Evolutionary conservation across 495 filamentous ascomycete genomes (phyloP), one percentile per base, ranked within the genome.

Genomic region (Aspergillus bridgeri): DNA sequence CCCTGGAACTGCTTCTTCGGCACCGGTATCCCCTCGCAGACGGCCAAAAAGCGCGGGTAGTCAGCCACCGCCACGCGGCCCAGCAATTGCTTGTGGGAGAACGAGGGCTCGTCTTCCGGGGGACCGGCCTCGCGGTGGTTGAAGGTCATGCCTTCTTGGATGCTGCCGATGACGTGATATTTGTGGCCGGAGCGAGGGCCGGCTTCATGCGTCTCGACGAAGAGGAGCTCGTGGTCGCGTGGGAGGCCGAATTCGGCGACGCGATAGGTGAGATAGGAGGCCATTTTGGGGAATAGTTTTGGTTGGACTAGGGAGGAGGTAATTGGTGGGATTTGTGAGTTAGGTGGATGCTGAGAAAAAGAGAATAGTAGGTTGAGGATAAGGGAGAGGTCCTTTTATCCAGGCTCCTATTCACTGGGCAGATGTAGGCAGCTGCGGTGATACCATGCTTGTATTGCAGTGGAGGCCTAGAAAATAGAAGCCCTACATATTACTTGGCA

Each of bases 1-100:
- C 56, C 60, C 22, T 65, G 21, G 50, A 65, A 67, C 58, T 67
- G 65, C 55, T 65, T 65, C 65, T 59, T 58, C 25, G 62, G 62
- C 46, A 57, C 58, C 13, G 53, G 48, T 1, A 67, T 42, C 24
- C 27, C 22, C 24, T 63, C 43, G 49, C 62, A 65, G 18, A 67
- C 13, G 5, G 27, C 22, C n/a, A 53, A 8, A 13, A 61, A 9
- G n/a, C 53, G 25, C 9, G 44, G 21, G 44, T 64, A 64, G 45
- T 66, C 61, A 1, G 29, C 60, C 15, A 56, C 38, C 1, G 54
- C 38, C 18, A 68, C 61, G 8, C 5, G 47, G 0, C 65, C 63
- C 6, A 68, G 23, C 13, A 33, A 27, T 22, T 52, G 21, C 49
- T 65, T 68, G 0, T 22, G 42, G 20, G 22, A 42, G 33, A 62